A percentile compares a stretch with the other conserved stretches of the same genome.
phyloP scores from a whole-genome alignment of 176 grass and related monocot species.

The Triticum dicoccoides region DNA sequence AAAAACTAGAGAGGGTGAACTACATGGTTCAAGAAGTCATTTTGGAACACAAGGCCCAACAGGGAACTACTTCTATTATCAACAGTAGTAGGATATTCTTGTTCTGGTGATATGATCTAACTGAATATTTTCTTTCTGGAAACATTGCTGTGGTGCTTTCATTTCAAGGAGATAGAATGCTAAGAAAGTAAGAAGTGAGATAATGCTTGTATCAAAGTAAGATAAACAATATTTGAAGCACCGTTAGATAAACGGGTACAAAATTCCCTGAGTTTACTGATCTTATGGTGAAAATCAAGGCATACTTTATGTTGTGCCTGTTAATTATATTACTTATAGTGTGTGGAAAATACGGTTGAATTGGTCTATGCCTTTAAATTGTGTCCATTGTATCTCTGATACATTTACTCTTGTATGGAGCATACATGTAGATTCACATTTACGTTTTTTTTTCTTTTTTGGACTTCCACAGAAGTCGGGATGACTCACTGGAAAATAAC shows the following conservation, averaged over 20 bases:
- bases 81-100: neutral
- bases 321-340: neutral
- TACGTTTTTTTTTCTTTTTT: constrained; percentile 3
- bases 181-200: neutral
- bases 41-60: neutral
- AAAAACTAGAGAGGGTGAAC: neutral
- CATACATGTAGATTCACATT: neutral
- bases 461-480: constrained; percentile 46
- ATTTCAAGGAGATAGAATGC: neutral
- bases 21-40: neutral
- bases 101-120: neutral
- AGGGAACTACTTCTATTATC: neutral
- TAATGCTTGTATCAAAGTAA: neutral
- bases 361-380: neutral
- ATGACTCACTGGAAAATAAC: constrained; percentile 51
- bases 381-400: neutral
- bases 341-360: neutral
- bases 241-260: neutral
- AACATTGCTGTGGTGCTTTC: neutral
- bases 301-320: neutral
- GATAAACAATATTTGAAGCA: neutral
- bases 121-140: neutral
- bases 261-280: neutral
- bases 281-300: neutral
- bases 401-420: neutral